These are phyloP conservation scores for Beauveria bassiana DNA, from an alignment of 2,329 filamentous ascomycete species.

Conservation along the genomic window DNA sequence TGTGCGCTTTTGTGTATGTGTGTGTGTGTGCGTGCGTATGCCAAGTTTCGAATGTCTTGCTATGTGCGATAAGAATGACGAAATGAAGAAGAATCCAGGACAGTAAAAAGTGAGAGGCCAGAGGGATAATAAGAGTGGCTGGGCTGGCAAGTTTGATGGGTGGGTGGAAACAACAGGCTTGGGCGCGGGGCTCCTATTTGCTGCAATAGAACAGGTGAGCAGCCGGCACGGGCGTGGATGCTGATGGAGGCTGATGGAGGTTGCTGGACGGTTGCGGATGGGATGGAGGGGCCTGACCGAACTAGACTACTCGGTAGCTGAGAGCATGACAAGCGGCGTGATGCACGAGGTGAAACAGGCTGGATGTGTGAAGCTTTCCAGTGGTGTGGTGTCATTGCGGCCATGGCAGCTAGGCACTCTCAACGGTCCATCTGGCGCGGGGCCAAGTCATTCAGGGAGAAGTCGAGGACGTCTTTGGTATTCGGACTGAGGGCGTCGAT, in stretches of 20 bases:
- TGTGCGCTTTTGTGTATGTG: background rate
- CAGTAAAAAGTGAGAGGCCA: background rate
- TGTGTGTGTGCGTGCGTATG: background rate
- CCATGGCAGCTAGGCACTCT: background rate
- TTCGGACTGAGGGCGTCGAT: background rate
- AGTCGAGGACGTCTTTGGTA: background rate
- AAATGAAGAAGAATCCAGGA: background rate
- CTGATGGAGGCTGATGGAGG: conserved; percentile 1
- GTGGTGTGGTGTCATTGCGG: background rate
- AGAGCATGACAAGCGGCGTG: background rate
- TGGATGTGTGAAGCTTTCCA: background rate
- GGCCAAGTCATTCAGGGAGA: background rate
- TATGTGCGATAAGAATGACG: background rate
- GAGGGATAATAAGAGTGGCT: conserved; percentile 5
- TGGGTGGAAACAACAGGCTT: conserved; percentile 13
- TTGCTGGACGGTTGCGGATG: background rate
- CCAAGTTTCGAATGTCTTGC: background rate
- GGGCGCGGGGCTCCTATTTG: conserved; percentile 9
- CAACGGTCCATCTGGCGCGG: background rate
- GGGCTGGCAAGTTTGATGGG: conserved; percentile 18
- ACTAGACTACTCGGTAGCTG: background rate
- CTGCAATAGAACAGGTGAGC: conserved; percentile 6
- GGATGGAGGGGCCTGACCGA: background rate
- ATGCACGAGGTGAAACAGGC: background rate
- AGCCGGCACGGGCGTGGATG: background rate